Evolutionary conservation across 768 basidiomycete genomes (phyloP), one percentile per base, ranked within the genome.

Genomic region (Amylocystis lapponica): DNA sequence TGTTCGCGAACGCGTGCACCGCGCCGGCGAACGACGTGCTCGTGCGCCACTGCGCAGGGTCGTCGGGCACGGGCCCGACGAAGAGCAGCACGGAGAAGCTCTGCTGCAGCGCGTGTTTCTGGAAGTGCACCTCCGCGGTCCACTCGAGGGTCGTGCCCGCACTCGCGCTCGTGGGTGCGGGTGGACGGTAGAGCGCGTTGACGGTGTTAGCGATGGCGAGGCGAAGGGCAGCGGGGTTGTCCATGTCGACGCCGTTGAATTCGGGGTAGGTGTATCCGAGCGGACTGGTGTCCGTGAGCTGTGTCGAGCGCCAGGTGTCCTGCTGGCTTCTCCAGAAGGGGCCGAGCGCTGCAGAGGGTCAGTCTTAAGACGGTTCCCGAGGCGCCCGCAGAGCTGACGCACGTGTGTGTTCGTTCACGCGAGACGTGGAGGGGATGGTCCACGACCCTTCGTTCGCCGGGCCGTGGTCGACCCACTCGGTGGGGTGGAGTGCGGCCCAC

Each of bases 201-300:
- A 74, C 62, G 19, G 49, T 54, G 16, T 51, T 41, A 13, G 55
- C 54, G 33, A 74, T 70, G 17, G 61, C 65, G 4, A 32, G 38
- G 30, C 48, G 23, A 22, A 70, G 61, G 1, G 58, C 56, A 6
- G 12, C 32, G 8, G 52, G 40, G 45, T 68, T 52, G 8, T 48
- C 51, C 42, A 62, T 40, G 35, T 67, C 55, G 26, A 71, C 59
- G 8, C 59, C 60, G 39, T 69, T 68, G 55, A 76, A 74, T 26
- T 77, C 75, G 10, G 75, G 74, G 53, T 77, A 76, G 2, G 70
- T 64, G 49, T 77, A 78, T 23, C 67, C 62, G 12, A 76, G 55
- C 10, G 49, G 51, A 6, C 20, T 29, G 5, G 64, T 46, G 29
- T 61, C 56, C n/a, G n/a, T n/a, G 5, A 61, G 51, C 7, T 54